Conservation (phyloP, 768 basidiomycete species). For the Lentinula aciculospora region DNA sequence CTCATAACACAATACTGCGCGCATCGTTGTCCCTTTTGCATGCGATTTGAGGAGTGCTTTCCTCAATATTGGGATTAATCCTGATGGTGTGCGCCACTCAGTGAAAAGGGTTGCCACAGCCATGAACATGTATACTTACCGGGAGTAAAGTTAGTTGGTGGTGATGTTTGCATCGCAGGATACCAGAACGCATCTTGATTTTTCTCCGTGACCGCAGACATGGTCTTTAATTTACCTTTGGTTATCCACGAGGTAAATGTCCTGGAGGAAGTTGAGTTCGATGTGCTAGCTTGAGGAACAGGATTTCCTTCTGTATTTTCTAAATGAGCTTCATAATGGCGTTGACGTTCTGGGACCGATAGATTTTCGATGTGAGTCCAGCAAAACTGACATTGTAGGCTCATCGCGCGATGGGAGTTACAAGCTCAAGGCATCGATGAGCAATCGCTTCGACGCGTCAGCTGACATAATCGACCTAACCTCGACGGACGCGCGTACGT, state of each 20-base stretch:
- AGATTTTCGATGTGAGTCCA: slow-evolving; percentile 30
- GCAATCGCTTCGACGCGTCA: slow-evolving; percentile 2
- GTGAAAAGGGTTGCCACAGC: too few relatives aligned
- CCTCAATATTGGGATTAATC: slow-evolving; percentile 59
- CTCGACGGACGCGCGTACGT: slow-evolving; percentile 45
- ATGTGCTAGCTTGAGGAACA: not conserved
- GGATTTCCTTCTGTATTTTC: slow-evolving; percentile 8
- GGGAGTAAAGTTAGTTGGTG: slow-evolving; percentile 57
- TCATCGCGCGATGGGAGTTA: slow-evolving; percentile 7
- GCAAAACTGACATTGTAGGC: slow-evolving; percentile 49
- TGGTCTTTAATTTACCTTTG: slow-evolving; percentile 10
- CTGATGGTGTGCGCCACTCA: slow-evolving; percentile 26
- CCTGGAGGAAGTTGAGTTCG: not conserved
- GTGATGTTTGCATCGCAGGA: slow-evolving; percentile 26
- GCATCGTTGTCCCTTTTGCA: slow-evolving; percentile 38
- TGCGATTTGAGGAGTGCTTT: slow-evolving; percentile 49
- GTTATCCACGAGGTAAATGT: not conserved
- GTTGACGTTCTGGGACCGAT: slow-evolving; percentile 31
- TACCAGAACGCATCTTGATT: slow-evolving; percentile 64
- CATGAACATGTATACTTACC: slow-evolving; percentile 29
- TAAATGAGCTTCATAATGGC: slow-evolving; percentile 55
- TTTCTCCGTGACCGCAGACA: slow-evolving; percentile 7
- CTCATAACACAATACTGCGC: slow-evolving; percentile 63
- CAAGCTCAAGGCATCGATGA: not conserved
- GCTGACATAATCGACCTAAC: slow-evolving; percentile 20